These are phyloP conservation scores for Arthrobotrys conoides DNA, from an alignment of 2,329 filamentous ascomycete genomes.

Conservation along the genomic window DNA sequence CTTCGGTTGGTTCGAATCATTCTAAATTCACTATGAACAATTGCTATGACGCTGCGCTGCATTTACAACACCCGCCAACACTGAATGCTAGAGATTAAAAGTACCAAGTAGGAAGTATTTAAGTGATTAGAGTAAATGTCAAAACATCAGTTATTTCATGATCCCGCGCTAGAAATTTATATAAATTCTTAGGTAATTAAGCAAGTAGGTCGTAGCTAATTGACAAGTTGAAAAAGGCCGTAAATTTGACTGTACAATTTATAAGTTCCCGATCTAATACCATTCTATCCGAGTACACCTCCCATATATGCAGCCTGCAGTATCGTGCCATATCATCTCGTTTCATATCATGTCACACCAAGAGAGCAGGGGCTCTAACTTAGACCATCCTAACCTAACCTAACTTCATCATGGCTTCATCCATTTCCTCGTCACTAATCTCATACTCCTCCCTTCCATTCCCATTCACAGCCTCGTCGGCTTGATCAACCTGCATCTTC, in stretches of 20 bases:
- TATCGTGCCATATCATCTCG: neutral
- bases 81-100: neutral
- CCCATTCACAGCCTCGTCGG: conserved; percentile 62
- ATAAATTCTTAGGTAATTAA: neutral
- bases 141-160: conserved; percentile 7
- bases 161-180: conserved; percentile 8
- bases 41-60: conserved; percentile 38
- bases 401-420: conserved; percentile 49
- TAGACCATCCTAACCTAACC: conserved; percentile 29
- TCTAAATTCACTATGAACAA: conserved; percentile 23
- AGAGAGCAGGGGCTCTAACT: conserved; percentile 9
- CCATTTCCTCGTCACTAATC: conserved; percentile 57
- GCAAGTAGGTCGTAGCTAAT: neutral
- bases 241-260: neutral
- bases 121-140: neutral
- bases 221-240: neutral
- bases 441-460: conserved; percentile 46
- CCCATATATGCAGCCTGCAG: conserved; percentile 8
- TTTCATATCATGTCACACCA: neutral
- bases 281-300: conserved; percentile 30
- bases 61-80: conserved; percentile 58
- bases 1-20: conserved; percentile 16
- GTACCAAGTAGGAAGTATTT: too few species aligned
- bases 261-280: conserved; percentile 24
- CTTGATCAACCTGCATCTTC: conserved; percentile 64